Percentiles rank a stretch among this genome's conserved stretches.
Conservation (phyloP, 192 early-diverging fungal species). For the Chytriomyces sp. region DNA sequence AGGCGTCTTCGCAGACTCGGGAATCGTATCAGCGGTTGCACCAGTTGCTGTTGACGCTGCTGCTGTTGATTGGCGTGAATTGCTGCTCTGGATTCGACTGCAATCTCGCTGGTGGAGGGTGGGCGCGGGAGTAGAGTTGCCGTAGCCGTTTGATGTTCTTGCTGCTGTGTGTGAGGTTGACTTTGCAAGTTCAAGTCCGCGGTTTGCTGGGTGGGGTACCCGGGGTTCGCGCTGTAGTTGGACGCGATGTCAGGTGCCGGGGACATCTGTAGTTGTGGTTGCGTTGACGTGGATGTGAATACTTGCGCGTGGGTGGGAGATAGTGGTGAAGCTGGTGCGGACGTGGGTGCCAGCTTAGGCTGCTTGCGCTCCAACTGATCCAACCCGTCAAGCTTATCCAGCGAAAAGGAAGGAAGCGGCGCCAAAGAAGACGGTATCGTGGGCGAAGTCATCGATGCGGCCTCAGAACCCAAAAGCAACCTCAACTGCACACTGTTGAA, state of each 20-base stretch:
- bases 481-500: not conserved
- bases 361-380: not conserved
- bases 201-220: not conserved
- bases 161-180: not conserved
- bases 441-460: too few species aligned
- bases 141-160: not conserved
- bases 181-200: not conserved
- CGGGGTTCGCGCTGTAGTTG: too few species aligned
- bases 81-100: not conserved
- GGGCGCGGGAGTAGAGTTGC: not conserved
- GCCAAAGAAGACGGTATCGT: not conserved
- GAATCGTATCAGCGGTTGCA: conserved; percentile 9
- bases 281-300: too few species aligned
- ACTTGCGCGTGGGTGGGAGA: not conserved
- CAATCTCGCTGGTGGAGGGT: not conserved
- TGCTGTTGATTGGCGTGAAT: not conserved
- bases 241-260: too few species aligned
- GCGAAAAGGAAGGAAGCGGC: not conserved
- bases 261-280: too few species aligned
- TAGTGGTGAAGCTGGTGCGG: not conserved
- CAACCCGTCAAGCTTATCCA: not conserved
- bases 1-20: conserved; percentile 15
- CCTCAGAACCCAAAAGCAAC: not conserved
- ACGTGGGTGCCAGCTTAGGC: not conserved
- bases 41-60: not conserved